Percentiles rank a stretch among this genome's conserved stretches.
phyloP scores from a whole-genome alignment of 2,329 filamentous ascomycete species.

The Talaromyces sp. region DNA sequence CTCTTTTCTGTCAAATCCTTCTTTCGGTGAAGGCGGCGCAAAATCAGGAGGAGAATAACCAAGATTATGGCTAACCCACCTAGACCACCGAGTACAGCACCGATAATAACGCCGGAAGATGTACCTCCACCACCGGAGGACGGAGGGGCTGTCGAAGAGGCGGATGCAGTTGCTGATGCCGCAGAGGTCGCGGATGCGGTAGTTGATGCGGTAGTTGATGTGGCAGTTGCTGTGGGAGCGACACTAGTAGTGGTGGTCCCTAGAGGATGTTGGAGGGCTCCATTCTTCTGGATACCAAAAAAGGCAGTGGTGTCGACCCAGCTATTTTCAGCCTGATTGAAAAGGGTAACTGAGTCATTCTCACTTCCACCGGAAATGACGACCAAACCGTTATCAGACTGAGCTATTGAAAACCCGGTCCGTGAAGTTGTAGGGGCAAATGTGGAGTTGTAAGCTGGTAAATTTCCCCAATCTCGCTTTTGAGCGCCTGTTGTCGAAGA shows the following conservation, averaged over 20 bases:
- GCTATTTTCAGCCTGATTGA: conserved; percentile 66
- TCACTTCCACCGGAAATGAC: conserved; percentile 72
- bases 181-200: conserved; percentile 18
- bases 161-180: conserved; percentile 24
- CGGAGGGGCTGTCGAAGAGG: conserved; percentile 19
- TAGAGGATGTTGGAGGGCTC: conserved; percentile 14
- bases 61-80: conserved; percentile 66
- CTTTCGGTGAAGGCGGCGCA: conserved; percentile 57
- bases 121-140: conserved; percentile 22
- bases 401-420: conserved; percentile 66
- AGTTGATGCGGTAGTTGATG: conserved; percentile 17
- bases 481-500: conserved; percentile 34
- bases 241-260: conserved; percentile 8
- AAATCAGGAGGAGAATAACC: conserved; percentile 64
- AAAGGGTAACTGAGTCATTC: conserved; percentile 66
- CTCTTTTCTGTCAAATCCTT: conserved; percentile 43
- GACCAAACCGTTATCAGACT: conserved; percentile 59
- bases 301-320: conserved; percentile 70
- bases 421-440: conserved; percentile 62
- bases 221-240: conserved; percentile 26
- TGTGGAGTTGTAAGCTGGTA: conserved; percentile 74
- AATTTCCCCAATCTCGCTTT: conserved; percentile 53
- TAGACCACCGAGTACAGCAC: conserved; percentile 76
- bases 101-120: conserved; percentile 59
- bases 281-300: conserved; percentile 44